These are phyloP conservation scores for Cytospora schulzeri DNA, from an alignment of 2,329 filamentous ascomycete genomes.

Conservation along the genomic window DNA sequence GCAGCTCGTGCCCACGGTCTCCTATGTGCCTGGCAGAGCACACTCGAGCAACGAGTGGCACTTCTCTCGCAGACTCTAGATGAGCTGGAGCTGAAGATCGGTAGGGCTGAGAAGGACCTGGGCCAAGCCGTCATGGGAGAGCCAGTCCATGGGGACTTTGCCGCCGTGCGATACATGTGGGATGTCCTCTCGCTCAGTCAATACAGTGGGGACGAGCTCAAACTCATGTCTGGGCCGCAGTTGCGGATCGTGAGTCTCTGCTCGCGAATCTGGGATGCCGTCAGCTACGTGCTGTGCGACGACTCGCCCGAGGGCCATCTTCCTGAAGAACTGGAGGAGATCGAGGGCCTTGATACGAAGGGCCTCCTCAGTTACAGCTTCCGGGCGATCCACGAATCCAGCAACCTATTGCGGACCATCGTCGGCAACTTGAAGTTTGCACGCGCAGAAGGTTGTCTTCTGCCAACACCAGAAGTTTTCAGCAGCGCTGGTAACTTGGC, in stretches of 20 bases:
- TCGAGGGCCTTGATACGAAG: constrained; percentile 76
- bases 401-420: constrained; percentile 70
- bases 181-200: constrained; percentile 48
- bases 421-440: constrained; percentile 56
- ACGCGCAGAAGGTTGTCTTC: constrained; percentile 46
- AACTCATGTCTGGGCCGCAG: constrained; percentile 47
- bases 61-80: constrained; percentile 61
- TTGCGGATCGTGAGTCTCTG: constrained; percentile 62
- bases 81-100: constrained; percentile 66
- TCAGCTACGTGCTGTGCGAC: constrained; percentile 80
- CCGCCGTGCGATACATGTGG: constrained; percentile 64
- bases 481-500: constrained; percentile 70
- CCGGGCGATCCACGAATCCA: constrained; percentile 90
- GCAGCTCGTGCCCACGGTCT: constrained; percentile 77
- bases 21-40: constrained; percentile 59
- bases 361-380: constrained; percentile 94
- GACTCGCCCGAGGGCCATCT: constrained; percentile 92
- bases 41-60: constrained; percentile 44
- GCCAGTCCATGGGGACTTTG: constrained; percentile 71
- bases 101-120: constrained; percentile 64
- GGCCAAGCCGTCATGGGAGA: constrained; percentile 65
- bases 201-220: constrained; percentile 42
- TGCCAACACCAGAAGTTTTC: constrained; percentile 58
- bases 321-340: constrained; percentile 73
- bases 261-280: constrained; percentile 72